Base-by-base conservation (phyloP, 306 rosid genomes). In the Carpinus fangiana region DNA sequence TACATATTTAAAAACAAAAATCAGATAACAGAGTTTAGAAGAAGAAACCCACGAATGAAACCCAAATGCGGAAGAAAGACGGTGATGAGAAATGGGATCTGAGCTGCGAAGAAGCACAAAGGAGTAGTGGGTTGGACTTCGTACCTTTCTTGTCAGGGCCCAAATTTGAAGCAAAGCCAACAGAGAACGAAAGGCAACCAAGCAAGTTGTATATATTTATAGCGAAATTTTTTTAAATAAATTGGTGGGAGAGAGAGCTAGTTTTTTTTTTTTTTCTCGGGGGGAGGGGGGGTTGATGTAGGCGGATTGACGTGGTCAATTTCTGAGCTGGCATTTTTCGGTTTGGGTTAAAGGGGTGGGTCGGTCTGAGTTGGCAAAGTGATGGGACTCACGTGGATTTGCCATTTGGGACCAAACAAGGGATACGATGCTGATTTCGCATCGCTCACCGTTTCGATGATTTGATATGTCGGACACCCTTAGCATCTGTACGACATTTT, bases 311-410 rank as follows among this genome's bases (percentile, higher is more conserved):
- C n/a, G 13, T 7, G 67, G 78, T 65, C 78, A 64, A 41, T 18
- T 47, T 65, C 70, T 31, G 76, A 78, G 71, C 70, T 56, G 81
- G 81, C 75, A 7, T 5, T 76, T 31, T 2, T 4, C 11, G 38
- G 31, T 47, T 21, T 18, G 38, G 75, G 57, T 23, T 7, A 18
- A 62, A 76, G 36, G 38, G 14, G 73, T 52, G 52, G 21, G 73
- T 52, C 54, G 65, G 73, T 31, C 14, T 56, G 20, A 9, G 65
- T 61, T n/a, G 67, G 78, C 46, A 50, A 53, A 52, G 67, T 52
- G 1, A 79, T 62, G 56, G 82, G 21, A 53, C 57, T 65, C 82
- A 73, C 78, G 66, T 17, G 59, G 57, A 16, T 26, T 69, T 21
- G 64, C 4, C 51, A 47, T 47, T 47, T 5, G 45, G 11, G 48